These are phyloP conservation scores for Monosporascus sp. DNA, from an alignment of 2,329 filamentous ascomycete species.

Conservation along the genomic window DNA sequence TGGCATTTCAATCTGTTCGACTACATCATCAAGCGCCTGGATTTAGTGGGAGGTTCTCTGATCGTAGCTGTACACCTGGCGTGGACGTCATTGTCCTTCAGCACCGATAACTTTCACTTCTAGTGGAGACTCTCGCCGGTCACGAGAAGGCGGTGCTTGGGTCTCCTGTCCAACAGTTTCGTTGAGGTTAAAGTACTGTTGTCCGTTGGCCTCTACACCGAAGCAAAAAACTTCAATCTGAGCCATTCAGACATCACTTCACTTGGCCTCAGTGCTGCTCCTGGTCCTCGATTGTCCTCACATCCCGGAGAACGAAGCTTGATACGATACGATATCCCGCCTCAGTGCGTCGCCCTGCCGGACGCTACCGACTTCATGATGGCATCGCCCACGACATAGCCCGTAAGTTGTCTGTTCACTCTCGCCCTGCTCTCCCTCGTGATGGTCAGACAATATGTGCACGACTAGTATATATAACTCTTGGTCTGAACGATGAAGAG, in stretches of 20 bases:
- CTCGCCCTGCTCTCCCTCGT: neutral
- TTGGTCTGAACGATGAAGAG: neutral
- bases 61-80: neutral
- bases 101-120: neutral
- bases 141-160: neutral
- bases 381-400: neutral
- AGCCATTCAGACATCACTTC: neutral
- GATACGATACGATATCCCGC: neutral
- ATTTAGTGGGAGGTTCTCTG: neutral
- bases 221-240: neutral
- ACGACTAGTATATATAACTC: neutral
- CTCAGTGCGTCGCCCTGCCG: neutral
- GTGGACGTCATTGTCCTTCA: neutral
- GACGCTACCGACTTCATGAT: neutral
- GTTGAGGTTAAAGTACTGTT: neutral
- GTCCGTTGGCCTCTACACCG: neutral
- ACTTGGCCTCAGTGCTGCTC: neutral
- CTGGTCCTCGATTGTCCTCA: neutral
- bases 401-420: neutral
- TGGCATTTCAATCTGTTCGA: neutral
- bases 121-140: neutral
- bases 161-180: neutral
- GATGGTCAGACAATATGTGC: neutral
- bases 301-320: neutral
- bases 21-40: neutral